Percentiles rank a stretch among this genome's conserved stretches.
These are phyloP conservation scores for Fraxinus americana DNA, from an alignment of 257 asterid species.

Conservation along the genomic window DNA sequence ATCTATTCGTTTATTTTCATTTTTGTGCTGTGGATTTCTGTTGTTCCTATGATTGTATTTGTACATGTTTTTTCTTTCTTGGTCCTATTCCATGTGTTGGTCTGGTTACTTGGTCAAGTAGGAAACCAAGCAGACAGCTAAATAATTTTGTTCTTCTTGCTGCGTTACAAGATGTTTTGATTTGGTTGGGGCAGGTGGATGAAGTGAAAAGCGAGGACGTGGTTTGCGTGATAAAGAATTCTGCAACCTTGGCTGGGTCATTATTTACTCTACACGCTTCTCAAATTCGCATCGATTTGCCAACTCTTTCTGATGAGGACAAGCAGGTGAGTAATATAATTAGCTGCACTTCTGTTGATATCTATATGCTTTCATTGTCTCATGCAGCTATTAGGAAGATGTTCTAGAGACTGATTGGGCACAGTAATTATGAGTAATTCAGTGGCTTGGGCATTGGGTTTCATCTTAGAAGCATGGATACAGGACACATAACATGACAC, in stretches of 20 bases:
- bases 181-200: conserved; percentile 48
- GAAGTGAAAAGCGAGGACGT: conserved; percentile 75
- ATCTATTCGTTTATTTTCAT: background rate
- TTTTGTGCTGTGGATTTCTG: background rate
- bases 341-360: background rate
- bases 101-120: background rate
- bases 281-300: conserved; percentile 85
- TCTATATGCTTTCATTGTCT: conserved; percentile 12
- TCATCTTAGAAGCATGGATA: background rate
- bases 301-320: conserved; percentile 82
- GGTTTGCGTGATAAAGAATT: conserved; percentile 75
- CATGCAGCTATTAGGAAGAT: conserved; percentile 3
- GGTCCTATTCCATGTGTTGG: background rate
- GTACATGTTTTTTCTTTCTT: background rate
- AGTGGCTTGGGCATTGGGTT: conserved; percentile 2
- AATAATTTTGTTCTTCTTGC: conserved; percentile 13
- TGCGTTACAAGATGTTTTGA: conserved; percentile 7
- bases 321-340: conserved; percentile 58
- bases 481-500: background rate
- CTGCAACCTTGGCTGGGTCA: conserved; percentile 90
- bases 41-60: background rate
- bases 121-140: conserved; percentile 13
- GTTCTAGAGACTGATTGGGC: background rate
- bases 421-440: background rate
- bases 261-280: conserved; percentile 90